phyloP scores from a whole-genome alignment of 768 basidiomycete genomes.

The Leccinum pellstonianum region DNA sequence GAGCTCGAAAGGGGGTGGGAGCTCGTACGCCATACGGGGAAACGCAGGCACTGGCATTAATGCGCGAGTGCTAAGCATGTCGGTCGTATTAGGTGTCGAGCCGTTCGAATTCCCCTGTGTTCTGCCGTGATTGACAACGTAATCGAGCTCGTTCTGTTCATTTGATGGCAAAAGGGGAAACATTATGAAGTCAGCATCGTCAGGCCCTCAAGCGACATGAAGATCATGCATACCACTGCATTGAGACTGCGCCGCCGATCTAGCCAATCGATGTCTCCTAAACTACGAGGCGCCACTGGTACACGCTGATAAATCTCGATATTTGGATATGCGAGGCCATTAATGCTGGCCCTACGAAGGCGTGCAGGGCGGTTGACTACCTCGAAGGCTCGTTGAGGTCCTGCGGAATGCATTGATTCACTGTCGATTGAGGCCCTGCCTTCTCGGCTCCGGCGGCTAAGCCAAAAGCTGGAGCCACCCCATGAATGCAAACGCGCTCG shows the following conservation, averaged over 20 bases:
- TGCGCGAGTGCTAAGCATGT: conserved; percentile 44
- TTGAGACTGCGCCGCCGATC: conserved; percentile 69
- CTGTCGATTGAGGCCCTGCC: conserved; percentile 43
- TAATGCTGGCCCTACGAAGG: conserved; percentile 51
- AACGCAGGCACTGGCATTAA: conserved; percentile 30
- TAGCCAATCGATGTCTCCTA: conserved; percentile 79
- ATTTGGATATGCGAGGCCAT: conserved; percentile 40
- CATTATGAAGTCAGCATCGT: conserved; percentile 21
- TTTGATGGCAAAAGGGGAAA: conserved; percentile 16
- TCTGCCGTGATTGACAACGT: conserved; percentile 56
- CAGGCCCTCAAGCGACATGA: conserved; percentile 15
- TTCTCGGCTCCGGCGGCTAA: conserved; percentile 34
- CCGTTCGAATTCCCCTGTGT: conserved; percentile 35
- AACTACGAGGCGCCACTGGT: conserved; percentile 47
- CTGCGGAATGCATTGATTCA: conserved; percentile 34
- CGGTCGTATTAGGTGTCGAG: conserved; percentile 54
- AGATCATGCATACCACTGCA: conserved; percentile 54
- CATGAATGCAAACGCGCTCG: conserved; percentile 37
- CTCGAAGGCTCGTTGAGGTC: conserved; percentile 43
- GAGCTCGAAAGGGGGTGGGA: conserved; percentile 40
- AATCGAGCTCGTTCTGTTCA: conserved; percentile 71
- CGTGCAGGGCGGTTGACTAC: conserved; percentile 50
- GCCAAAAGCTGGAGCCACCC: conserved; percentile 39
- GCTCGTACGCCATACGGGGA: conserved; percentile 26
- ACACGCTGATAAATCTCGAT: conserved; percentile 47